Conservation (phyloP, 78 protist species). For the Salpingoeca rosetta region DNA sequence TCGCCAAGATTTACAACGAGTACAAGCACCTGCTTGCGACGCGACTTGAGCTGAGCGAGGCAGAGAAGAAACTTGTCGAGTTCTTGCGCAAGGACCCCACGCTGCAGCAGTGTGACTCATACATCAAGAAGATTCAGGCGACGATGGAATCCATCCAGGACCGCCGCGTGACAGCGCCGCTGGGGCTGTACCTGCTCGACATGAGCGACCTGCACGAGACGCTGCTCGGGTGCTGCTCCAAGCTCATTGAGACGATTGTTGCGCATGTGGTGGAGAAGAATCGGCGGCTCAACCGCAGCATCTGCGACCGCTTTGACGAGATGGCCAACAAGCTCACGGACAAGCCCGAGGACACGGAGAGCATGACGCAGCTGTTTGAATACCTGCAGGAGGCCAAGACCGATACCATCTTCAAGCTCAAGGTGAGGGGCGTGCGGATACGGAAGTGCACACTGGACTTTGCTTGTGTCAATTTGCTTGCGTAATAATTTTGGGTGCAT, state of each 20-base stretch:
- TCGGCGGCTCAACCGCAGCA: not conserved
- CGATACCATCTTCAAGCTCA: not conserved
- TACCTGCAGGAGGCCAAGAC: not conserved
- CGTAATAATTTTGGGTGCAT: too few species aligned
- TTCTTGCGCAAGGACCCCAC: not conserved
- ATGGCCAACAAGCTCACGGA: not conserved
- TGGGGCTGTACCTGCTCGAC: not conserved
- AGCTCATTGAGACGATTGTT: not conserved
- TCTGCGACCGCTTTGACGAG: not conserved
- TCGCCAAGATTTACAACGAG: not conserved
- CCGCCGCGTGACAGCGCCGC: not conserved
- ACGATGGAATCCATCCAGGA: not conserved
- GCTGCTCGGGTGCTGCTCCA: not conserved
- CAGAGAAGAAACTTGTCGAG: not conserved
- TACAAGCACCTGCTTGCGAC: not conserved
- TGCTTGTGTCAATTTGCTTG: too few species aligned
- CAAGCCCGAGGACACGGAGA: not conserved
- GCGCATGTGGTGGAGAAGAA: not conserved
- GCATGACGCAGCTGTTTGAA: not conserved
- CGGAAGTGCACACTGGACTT: too few species aligned
- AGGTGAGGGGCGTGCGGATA: not conserved
- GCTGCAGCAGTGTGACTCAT: not conserved
- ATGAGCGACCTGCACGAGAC: not conserved
- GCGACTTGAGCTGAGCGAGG: not conserved
- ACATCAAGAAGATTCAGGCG: not conserved